Evolutionary conservation across 257 asterid species (phyloP).

Genomic region (Petunia axillaris): DNA sequence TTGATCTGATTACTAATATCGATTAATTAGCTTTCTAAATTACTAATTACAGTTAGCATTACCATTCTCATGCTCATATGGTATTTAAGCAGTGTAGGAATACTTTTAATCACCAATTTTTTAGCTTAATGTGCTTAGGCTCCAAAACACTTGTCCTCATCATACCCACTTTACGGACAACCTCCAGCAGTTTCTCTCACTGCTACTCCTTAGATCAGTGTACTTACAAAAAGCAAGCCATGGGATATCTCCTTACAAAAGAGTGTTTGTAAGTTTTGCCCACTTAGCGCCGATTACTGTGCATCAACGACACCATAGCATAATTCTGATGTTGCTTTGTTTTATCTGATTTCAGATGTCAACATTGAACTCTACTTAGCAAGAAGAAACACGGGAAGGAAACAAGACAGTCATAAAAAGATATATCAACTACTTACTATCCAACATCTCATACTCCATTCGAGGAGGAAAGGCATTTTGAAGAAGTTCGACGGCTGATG

Average conservation of each 20-base stretch:
- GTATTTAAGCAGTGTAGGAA: background rate
- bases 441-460: constrained; percentile 84
- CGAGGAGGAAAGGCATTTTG: constrained; percentile 89
- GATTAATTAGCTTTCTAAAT: no score
- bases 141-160: constrained; percentile 1
- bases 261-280: constrained; percentile 1
- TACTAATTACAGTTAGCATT: background rate
- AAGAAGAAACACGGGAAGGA: constrained; percentile 12
- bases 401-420: background rate
- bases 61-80: constrained; percentile 2
- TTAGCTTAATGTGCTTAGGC: background rate
- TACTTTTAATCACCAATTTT: background rate
- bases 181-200: background rate
- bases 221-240: background rate
- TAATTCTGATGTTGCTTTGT: background rate
- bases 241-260: constrained; percentile 17
- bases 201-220: constrained; percentile 1
- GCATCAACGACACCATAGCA: background rate
- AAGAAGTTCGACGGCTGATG: constrained; percentile 92
- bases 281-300: background rate
- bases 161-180: constrained; percentile 3
- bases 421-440: constrained; percentile 62
- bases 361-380: constrained; percentile 11
- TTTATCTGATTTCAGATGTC: constrained; percentile 9
- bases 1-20: background rate